Evolutionary conservation across 179 eudicot species (phyloP), one percentile per base, ranked within the genome.

Genomic region (Vitellaria paradoxa): DNA sequence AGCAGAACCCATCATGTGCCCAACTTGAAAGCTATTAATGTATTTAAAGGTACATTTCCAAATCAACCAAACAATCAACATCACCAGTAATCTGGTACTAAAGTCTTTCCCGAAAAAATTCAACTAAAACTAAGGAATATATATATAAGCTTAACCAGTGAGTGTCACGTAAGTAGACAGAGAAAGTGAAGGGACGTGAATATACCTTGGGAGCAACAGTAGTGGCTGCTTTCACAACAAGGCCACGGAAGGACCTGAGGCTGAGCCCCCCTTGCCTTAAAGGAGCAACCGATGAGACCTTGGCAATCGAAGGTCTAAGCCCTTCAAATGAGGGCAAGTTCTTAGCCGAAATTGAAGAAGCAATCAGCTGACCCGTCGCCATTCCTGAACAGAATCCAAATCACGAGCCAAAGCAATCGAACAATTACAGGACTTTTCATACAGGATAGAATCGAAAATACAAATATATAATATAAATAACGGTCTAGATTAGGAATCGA

Each of bases 191-290:
- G 2, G 37, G 37, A 30, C 37, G 37, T 30, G 37, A 30, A 2
- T 30, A 77, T 80, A 93, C 98, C 98, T 93, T 94, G 5, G 97
- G 97, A 10, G 98, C 89, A 88, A 94, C 93, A 76, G 83, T 86
- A 65, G 96, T 93, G 40, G 97, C 96, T 70, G 98, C 96, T 85
- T 85, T 94, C 79, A 94, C 97, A 77, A 87, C 86, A 77, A 94
- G 87, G 57, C 92, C 85, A 68, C 86, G 84, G 77, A 86, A 86
- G 8, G 83, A 82, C 86, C 92, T 84, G 53, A 82, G 87, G 47
- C 64, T 72, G 42, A 82, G 70, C 61, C 86, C 70, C 30, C 40
- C 81, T 72, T 77, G 89, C 73, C 79, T 90, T 73, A 82, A 57
- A 8, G 91, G 88, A 20, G 80, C 84, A 87, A 91, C 84, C 17